Evolutionary conservation across 768 basidiomycete genomes (phyloP), one percentile per base, ranked within the genome.

Genomic region (Austroboletus eburneus): DNA sequence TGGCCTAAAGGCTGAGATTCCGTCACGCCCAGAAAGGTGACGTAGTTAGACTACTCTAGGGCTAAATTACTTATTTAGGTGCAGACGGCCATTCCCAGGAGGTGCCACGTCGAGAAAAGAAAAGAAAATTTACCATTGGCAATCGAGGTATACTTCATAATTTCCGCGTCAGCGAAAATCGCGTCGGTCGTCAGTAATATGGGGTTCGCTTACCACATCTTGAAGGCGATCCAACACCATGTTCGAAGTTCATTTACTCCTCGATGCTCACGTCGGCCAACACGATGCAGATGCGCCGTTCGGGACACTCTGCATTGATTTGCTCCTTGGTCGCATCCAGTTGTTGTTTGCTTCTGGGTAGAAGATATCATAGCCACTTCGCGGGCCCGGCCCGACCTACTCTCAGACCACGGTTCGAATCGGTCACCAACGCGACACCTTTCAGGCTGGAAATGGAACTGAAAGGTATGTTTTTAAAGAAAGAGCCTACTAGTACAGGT

Each of bases 151-250:
- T 32, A 43, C 39, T 39, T 51, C 50, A 52, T 30, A 8, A 59
- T 54, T 0, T 55, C 57, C 2, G 59, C 57, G 14, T 59, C 54
- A 0, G 54, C 49, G 10, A 62, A 32, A 55, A 54, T 59, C 61
- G n/a, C n/a, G n/a, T n/a, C n/a, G n/a, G n/a, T n/a, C n/a, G n/a
- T n/a, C n/a, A n/a, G n/a, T n/a, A n/a, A n/a, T n/a, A n/a, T n/a
- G n/a, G n/a, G n/a, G n/a, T n/a, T n/a, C n/a, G n/a, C 62, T 43
- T 42, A 71, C 72, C 44, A 72, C 68, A 24, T 71, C 62, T n/a
- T n/a, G n/a, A 12, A 72, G 51, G 10, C 55, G 47, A n/a, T 63
- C 69, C 22, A 67, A 46, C 2, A 69, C 44, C 56, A 70, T 59
- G n/a, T 39, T 51, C 43, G n/a, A n/a, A n/a, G n/a, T 62, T 57